Conservation (phyloP, 2,329 filamentous ascomycete species). For the Pseudogymnoascus sp. region DNA sequence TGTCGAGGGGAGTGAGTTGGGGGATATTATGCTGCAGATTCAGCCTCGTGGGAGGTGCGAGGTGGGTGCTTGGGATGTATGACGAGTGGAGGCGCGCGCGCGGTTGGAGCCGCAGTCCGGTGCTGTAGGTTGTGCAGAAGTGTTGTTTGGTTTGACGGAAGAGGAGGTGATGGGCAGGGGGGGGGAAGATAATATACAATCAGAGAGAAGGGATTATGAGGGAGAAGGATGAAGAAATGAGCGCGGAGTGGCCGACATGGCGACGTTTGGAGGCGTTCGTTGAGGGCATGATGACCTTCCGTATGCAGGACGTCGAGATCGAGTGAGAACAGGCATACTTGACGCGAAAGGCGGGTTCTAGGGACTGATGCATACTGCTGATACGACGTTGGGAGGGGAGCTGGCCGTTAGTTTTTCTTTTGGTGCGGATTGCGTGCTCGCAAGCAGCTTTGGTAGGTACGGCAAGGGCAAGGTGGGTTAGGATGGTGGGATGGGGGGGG, state of each 20-base stretch:
- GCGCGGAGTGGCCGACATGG: not conserved
- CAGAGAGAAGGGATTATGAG: not conserved
- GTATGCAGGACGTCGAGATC: not conserved
- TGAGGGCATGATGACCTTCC: conserved; percentile 2
- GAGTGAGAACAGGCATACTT: not conserved
- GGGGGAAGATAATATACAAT: not conserved
- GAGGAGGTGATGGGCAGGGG: not conserved
- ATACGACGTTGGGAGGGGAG: not conserved
- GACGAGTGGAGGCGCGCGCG: not conserved
- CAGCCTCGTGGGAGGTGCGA: not conserved
- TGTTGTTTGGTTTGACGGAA: not conserved
- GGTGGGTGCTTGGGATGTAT: not conserved
- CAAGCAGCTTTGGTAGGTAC: not conserved
- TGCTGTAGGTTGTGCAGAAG: not conserved
- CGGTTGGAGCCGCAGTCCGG: not conserved
- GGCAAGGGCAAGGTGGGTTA: not conserved
- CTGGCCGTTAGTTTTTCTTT: not conserved
- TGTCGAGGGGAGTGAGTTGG: not conserved
- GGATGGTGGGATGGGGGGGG: not conserved
- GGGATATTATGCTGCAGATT: not conserved
- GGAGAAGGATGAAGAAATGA: not conserved
- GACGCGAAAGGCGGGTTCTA: not conserved
- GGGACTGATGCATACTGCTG: not conserved
- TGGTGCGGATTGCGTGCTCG: not conserved
- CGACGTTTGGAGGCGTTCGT: not conserved